Evolutionary conservation across 768 basidiomycete species (phyloP), one percentile per base, ranked within the genome.

Genomic region (Omphalotus guepiniiformis): DNA sequence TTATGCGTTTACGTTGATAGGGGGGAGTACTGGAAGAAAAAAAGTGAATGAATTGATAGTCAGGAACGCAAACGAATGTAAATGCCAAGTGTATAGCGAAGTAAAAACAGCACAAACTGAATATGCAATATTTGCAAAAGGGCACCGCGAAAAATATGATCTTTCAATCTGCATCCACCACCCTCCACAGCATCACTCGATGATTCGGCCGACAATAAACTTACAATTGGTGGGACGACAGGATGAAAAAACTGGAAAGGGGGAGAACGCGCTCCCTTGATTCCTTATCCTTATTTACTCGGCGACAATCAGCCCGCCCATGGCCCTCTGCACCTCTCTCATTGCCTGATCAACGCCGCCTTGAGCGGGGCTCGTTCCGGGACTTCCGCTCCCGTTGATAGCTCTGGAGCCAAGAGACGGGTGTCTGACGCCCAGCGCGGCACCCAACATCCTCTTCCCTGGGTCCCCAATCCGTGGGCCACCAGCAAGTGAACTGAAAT

Each of bases 381-480:
- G 56, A n/a, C 30, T 18, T n/a, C 45, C 45, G 42, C 65, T 68
- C 43, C 65, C 62, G 47, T 65, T 68, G 59, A 84, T 63, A 42
- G 79, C 61, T 53, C 88, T 77, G 29, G 83, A 80, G 18, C 76
- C 78, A 49, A 90, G 69, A 30, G 76, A 75, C 25, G 90, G 90
- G 65, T 90, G 88, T 66, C 89, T 77, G 51, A 92, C 76, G 37
- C 90, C 91, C 48, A 93, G 71, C 26, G 89, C 89, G 45, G 85
- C 84, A 34, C 88, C 91, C 19, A 93, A 74, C 89, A 93, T 93
- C 58, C 90, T 75, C 70, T 88, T 89, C 32, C 87, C 90, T 26
- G 90, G 87, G 64, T 93, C 88, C 28, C 90, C 90, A 56, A 93
- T 90, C 58, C 84, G 78, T 18, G 88, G 88, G n/a, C 82, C 83